Base-by-base conservation (phyloP, 2,329 filamentous ascomycete species). In the Xylariaceae sp. region DNA sequence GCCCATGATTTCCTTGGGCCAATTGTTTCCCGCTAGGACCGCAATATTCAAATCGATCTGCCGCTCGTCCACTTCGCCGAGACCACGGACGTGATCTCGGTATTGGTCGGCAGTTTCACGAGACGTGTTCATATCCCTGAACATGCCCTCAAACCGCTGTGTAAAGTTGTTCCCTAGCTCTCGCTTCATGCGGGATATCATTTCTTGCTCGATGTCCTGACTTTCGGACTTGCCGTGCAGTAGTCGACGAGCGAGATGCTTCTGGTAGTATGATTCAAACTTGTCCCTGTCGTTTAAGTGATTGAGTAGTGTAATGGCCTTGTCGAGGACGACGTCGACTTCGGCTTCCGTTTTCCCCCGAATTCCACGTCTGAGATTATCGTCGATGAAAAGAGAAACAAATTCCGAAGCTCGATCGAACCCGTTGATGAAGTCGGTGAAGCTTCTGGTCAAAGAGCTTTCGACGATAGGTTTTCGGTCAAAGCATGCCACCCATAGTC, bases 261-360 rank as follows among this genome's bases (percentile, higher is more conserved):
- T 95, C 76, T 97, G 96, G 76, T 99, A 97, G 71, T 99, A 99
- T 3, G 88, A 84, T 74, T 99, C 92, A 66, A 99, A 96, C 62
- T 95, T 79, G 68, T 99, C 94, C 72, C 92, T 94, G 66, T 97
- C 92, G 53, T 86, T 83, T 39, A 99, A 81, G 64, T 95, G 96
- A 45, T 91, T 85, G 50, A 99, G 80, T 5, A 99, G 76, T 0
- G 87, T 84, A 57, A 96, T 95, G 9, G 91, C 91, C 68, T 94
- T 95, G 56, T 96, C 91, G 41, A 97, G 76, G 1, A 95, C 83
- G 6, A 74, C 71, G 64, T 97, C 92, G 11, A 96, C 82, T 67
- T 97, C 92, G 31, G 79, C 80, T 64, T 97, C 94, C 0, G 89
- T 92, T 76, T 95, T 96, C 59, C 91, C 91, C 68, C 91, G 91